Conservation (phyloP, 345 rosid species). For the Hibiscus syriacus region DNA sequence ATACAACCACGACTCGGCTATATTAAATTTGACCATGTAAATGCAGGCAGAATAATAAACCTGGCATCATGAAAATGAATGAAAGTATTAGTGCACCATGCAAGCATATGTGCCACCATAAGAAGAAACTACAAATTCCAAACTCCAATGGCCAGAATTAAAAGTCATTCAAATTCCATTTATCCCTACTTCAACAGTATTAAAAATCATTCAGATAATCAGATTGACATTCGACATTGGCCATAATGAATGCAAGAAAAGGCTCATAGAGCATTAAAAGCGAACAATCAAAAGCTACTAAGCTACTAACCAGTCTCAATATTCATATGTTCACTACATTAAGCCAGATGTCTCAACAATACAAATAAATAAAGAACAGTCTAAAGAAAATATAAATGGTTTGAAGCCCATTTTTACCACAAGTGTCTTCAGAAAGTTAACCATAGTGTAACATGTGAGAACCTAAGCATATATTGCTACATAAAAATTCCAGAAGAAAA, state of each 20-base stretch:
- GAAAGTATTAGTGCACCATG: not conserved
- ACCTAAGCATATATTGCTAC: no score
- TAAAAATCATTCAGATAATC: not conserved
- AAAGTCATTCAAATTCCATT: no score
- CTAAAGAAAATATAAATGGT: not conserved
- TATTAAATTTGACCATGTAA: not conserved
- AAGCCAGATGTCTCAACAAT: not conserved
- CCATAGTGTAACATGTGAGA: not conserved
- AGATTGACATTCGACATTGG: no score
- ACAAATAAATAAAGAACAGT: not conserved
- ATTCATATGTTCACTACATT: not conserved
- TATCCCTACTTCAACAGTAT: not conserved
- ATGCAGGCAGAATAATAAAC: not conserved
- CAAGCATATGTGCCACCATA: not conserved
- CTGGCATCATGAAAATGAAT: not conserved
- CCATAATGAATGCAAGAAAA: not conserved
- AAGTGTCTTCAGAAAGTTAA: not conserved
- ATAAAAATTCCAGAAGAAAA: not conserved
- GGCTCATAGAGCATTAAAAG: not conserved
- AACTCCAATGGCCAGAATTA: not conserved
- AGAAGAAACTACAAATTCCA: not conserved
- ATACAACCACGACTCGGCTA: not conserved
- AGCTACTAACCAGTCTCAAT: not conserved
- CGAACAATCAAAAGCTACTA: not conserved
- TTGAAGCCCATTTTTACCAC: not conserved